Base-by-base conservation (phyloP, 1,284 basidiomycete genomes). In the Boletus mariae region DNA sequence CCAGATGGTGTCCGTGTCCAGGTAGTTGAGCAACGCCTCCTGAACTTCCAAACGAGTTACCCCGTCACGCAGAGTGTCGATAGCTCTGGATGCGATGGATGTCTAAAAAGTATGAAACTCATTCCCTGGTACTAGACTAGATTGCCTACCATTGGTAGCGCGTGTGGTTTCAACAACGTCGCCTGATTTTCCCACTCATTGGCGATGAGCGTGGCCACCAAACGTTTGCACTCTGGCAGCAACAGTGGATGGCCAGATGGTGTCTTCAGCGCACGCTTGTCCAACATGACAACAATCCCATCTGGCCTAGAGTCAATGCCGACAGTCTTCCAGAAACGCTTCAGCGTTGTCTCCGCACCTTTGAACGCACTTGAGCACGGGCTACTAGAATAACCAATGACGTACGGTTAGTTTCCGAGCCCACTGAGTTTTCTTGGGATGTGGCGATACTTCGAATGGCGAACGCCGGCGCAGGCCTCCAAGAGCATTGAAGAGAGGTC, bases 1-100 rank as follows among this genome's bases (percentile, higher is more conserved):
- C 94, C 92, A 94, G 55, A 99, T 85, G 0, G 97, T 95, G 68
- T 99, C 97, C 3, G 96, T 98, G 60, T 98, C 90, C 34, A 99
- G 74, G 71, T 98, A 99, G 58, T 85, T 82, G 48, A 98, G 69
- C 44, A 99, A 71, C 20, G 84, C 79, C n/a, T 80, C 78, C 31
- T 83, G 79, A 28, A 96, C 88, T 50, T 87, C 79, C n/a, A 71
- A 66, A 7, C 87, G 76, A 13, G 81, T 83, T 28, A 69, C 61
- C 41, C 79, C 73, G 43, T 89, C 80, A 8, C 72, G 66, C 60
- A 97, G 76, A 0, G 84, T 80, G 68, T 99, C 97, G 49, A 98
- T 83, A 8, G 95, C 95, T 62, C 96, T 77, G 15, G 94, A 87
- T 7, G 85, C 86, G 29, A 99, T 72, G 8, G 94, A 95, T 0